Base-by-base conservation (phyloP, 371 early-diverging fungal genomes). In the Rhizopus arrhizus region DNA sequence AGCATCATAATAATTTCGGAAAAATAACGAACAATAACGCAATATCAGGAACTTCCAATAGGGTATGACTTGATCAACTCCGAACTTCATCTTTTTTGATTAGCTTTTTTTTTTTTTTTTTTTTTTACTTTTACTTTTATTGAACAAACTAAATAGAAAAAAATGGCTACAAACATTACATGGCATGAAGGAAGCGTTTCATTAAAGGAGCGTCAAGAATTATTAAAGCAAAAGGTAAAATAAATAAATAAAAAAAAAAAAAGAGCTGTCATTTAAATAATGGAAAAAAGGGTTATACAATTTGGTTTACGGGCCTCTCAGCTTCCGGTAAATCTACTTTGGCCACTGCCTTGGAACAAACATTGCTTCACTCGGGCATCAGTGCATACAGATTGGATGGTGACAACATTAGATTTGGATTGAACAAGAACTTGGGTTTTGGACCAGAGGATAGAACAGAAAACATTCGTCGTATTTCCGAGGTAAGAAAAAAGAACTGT, bases 281-380 rank as follows among this genome's bases (percentile, higher is more conserved):
- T 22, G 22, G 22, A 22, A 33, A 15, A 12, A 46, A 89, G 86
- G 95, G 95, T 15, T 73, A 91, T 59, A 94, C 95, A 13, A 81
- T 95, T 64, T 96, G 95, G 95, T 89, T 95, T 63, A 94, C 95
- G 32, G 96, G 96, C 36, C 83, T 96, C n/a, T 94, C 94, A 12
- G 96, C 94, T 4, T 91, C 92, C 3, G 96, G 96, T 35, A 96
- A 96, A 69, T 93, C 94, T 45, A 95, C 96, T 13, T 69, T 96
- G 42, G 95, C 95, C 46, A 85, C 89, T 51, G 95, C 93, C 15
- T 83, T 96, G 13, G 96, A 96, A 74, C 91, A 93, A 66, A 84
- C 89, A 47, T 74, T 96, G 41, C 80, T 96, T 29, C 89, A 90
- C 60, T 70, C 74, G 41, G 86, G 88, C 49, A 65, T 91, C 50